A percentile compares a stretch with the other conserved stretches of the same genome.
Conservation (phyloP, 179 eudicot genomes). For the Patellifolia procumbens region DNA sequence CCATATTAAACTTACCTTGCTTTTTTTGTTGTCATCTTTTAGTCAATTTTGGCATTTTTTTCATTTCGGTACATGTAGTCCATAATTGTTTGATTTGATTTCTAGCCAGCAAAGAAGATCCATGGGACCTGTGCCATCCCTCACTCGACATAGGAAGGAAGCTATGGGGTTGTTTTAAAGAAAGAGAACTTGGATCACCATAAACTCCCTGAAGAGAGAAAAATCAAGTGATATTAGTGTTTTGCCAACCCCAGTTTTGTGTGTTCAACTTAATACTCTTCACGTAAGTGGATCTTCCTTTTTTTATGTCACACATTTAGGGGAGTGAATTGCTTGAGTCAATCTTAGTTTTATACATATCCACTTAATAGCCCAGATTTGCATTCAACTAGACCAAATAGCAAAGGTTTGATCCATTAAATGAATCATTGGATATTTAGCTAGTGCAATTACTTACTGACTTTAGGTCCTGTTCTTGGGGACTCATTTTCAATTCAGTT, state of each 20-base stretch:
- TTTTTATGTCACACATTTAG: neutral
- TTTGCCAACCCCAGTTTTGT: constrained; percentile 72
- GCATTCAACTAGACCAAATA: too few species aligned
- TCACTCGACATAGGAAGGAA: constrained; percentile 84
- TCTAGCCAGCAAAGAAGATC: constrained; percentile 86
- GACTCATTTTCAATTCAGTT: too few species aligned
- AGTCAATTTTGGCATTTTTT: constrained; percentile 8
- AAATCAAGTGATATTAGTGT: constrained; percentile 76
- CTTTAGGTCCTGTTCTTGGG: too few species aligned
- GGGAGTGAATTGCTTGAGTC: neutral
- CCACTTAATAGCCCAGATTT: too few species aligned
- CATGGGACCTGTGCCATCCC: constrained; percentile 87
- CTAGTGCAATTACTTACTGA: too few species aligned
- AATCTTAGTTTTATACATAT: neutral
- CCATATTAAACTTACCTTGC: neutral
- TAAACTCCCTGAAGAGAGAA: constrained; percentile 70
- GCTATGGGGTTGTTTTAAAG: constrained; percentile 83
- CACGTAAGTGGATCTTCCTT: constrained; percentile 54
- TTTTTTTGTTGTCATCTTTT: neutral
- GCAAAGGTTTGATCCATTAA: too few species aligned
- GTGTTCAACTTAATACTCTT: constrained; percentile 89
- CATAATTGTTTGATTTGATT: constrained; percentile 5
- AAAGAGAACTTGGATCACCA: constrained; percentile 82
- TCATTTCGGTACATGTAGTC: constrained; percentile 8
- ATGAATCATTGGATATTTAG: too few species aligned